Conservation (phyloP, 345 rosid genomes). For the Citrus inodora region DNA sequence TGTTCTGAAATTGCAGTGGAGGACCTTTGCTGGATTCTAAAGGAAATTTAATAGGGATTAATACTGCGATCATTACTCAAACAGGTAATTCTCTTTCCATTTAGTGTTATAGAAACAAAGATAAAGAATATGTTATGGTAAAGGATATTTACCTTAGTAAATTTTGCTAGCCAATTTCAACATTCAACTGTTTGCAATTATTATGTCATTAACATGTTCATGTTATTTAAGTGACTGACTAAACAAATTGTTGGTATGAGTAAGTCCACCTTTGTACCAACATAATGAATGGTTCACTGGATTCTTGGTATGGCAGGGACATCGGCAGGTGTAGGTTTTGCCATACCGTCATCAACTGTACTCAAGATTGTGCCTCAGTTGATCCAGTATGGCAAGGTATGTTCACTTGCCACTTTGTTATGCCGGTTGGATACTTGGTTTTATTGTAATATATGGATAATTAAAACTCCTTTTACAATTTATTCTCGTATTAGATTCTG, state of each 20-base stretch:
- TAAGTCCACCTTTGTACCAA: not conserved
- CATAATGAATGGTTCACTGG: not conserved
- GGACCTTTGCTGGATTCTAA: conserved; percentile 92
- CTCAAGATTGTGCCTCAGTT: conserved; percentile 88
- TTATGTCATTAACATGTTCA: not conserved
- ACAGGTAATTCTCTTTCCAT: conserved; percentile 50
- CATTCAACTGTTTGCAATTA: not conserved
- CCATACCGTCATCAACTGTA: conserved; percentile 90
- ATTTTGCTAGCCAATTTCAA: not conserved
- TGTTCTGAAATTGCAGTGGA: conserved; percentile 52
- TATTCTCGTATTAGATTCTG: not conserved
- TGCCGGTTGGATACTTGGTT: not conserved
- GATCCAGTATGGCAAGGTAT: conserved; percentile 78
- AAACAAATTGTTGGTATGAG: not conserved
- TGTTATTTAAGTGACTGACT: not conserved
- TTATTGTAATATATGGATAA: not conserved
- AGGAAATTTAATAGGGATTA: conserved; percentile 88
- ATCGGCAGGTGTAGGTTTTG: conserved; percentile 97
- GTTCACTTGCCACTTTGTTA: conserved; percentile 15
- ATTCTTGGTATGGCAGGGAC: conserved; percentile 53
- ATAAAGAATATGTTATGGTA: not conserved
- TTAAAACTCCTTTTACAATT: not conserved
- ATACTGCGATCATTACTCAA: conserved; percentile 89
- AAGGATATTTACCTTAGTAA: not conserved
- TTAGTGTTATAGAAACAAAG: not conserved